Base-by-base conservation (phyloP, 2,329 filamentous ascomycete genomes). In the Ascosphaera apis region DNA sequence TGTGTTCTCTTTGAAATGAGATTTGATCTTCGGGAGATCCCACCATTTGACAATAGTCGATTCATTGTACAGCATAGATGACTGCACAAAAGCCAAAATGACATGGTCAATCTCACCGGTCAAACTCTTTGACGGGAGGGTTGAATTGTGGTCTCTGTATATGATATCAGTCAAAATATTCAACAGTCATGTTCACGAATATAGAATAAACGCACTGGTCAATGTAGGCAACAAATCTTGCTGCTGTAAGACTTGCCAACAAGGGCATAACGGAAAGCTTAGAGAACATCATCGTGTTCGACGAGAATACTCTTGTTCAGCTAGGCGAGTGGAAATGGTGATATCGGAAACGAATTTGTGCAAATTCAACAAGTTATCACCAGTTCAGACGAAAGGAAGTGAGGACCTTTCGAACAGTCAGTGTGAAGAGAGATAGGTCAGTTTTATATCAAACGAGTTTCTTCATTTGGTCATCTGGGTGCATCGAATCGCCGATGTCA, bases 1-100 rank as follows among this genome's bases (percentile, higher is more conserved):
- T 17, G 69, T 67, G 16, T 54, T 56, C 0, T 19, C 34, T 5
- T 21, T 30, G 33, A 27, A 35, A 66, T 69, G 30, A 63, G 50
- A 25, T 25, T 25, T 25, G 21, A 25, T 25, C 21, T 25, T 11
- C 5, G 21, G 21, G 11, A 25, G 21, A 11, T 25, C 21, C 21
- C 21, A 25, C 21, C 21, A 25, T 25, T 25, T 25, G 21, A 25
- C 21, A 25, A 25, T 25, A 25, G 21, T 6, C 11, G 21, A 25
- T 5, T 5, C 11, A 25, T 25, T 25, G 21, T 25, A 25, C 21
- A 25, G 21, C 21, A 25, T 25, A 25, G 5, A 25, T 6, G 21
- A 25, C 21, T 25, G 21, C 21, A 25, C 21, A 25, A 25, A 25
- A 6, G 21, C 21, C 21, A 25, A 11, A 25, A 25, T 11, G 6